Percentiles rank a stretch among this genome's conserved stretches.
Conservation (phyloP, 768 basidiomycete genomes). For the Holtermanniella nyarrowii region DNA sequence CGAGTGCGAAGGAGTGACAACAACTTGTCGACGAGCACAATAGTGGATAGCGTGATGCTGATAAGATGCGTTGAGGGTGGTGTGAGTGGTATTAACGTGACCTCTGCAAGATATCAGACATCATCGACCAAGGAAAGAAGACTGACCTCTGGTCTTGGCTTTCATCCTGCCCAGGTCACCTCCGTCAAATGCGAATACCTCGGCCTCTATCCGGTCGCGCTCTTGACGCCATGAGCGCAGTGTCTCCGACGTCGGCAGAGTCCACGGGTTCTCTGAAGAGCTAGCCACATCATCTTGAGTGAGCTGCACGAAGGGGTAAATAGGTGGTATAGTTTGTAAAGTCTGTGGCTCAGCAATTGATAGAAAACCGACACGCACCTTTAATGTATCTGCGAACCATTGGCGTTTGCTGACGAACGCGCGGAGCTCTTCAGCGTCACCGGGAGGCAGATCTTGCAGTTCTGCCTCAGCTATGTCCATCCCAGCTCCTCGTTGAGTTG, state of each 20-base stretch:
- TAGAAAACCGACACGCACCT: slow-evolving; percentile 10
- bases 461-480: slow-evolving; percentile 9
- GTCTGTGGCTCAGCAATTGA: slow-evolving; percentile 9
- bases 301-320: slow-evolving; percentile 27
- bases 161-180: slow-evolving; percentile 32
- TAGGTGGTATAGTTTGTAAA: slow-evolving; percentile 14
- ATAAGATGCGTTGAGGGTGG: slow-evolving; percentile 30
- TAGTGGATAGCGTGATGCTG: slow-evolving; percentile 24
- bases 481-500: no score
- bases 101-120: slow-evolving; percentile 13
- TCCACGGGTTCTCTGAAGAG: slow-evolving; percentile 1
- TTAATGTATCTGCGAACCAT: slow-evolving; percentile 29
- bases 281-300: no score
- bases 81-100: slow-evolving; percentile 25
- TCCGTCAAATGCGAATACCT: slow-evolving; percentile 29
- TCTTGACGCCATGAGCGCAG: slow-evolving; percentile 20
- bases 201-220: slow-evolving; percentile 23
- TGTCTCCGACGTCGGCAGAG: slow-evolving; percentile 5
- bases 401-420: slow-evolving; percentile 26
- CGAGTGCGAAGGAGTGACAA: slow-evolving; percentile 14
- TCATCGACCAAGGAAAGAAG: background rate
- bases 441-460: slow-evolving; percentile 18
- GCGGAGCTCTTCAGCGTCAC: slow-evolving; percentile 23
- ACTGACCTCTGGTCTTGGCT: slow-evolving; percentile 27
- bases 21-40: slow-evolving; percentile 19